Percentiles rank a stretch among this genome's conserved stretches.
Evolutionary conservation across 2,329 filamentous ascomycete species (phyloP).

Genomic region (Chaetomium strumarium): DNA sequence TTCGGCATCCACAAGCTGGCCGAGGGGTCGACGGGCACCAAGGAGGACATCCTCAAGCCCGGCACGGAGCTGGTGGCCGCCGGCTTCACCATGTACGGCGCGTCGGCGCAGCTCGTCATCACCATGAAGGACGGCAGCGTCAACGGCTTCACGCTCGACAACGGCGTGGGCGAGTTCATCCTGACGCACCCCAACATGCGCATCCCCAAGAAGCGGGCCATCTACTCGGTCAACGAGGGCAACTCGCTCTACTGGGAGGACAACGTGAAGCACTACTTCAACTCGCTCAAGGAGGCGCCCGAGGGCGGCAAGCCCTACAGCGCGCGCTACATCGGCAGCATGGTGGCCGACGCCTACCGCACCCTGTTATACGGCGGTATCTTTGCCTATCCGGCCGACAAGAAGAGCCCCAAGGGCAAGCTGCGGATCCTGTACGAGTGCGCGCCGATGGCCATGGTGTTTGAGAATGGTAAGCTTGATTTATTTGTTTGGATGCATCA

Average conservation of each 20-base stretch:
- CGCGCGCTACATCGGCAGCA: slow-evolving; percentile 90
- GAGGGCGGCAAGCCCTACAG: slow-evolving; percentile 82
- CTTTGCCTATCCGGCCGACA: slow-evolving; percentile 95
- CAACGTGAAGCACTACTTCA: slow-evolving; percentile 78
- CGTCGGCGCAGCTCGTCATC: slow-evolving; percentile 90
- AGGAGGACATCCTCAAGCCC: slow-evolving; percentile 81
- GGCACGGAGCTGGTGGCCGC: slow-evolving; percentile 88
- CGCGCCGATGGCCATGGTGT: slow-evolving; percentile 97
- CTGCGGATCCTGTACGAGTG: slow-evolving; percentile 96
- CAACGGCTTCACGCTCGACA: slow-evolving; percentile 97
- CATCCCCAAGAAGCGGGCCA: slow-evolving; percentile 71
- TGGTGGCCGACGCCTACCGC: slow-evolving; percentile 97
- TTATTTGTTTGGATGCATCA: too few relatives aligned
- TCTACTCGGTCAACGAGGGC: slow-evolving; percentile 98
- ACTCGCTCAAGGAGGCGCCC: slow-evolving; percentile 73
- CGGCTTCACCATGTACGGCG: slow-evolving; percentile 99
- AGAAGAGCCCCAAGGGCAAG: slow-evolving; percentile 98
- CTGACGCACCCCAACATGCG: slow-evolving; percentile 93
- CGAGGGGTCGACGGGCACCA: slow-evolving; percentile 65
- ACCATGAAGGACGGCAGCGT: slow-evolving; percentile 90
- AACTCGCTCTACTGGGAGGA: slow-evolving; percentile 97
- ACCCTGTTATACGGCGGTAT: slow-evolving; percentile 93
- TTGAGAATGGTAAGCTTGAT: slow-evolving; percentile 76
- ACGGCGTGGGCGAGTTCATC: slow-evolving; percentile 96
- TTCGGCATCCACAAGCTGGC: slow-evolving; percentile 89